Conservation (phyloP, 2,329 filamentous ascomycete species). For the Rhinocladiella mackenziei region DNA sequence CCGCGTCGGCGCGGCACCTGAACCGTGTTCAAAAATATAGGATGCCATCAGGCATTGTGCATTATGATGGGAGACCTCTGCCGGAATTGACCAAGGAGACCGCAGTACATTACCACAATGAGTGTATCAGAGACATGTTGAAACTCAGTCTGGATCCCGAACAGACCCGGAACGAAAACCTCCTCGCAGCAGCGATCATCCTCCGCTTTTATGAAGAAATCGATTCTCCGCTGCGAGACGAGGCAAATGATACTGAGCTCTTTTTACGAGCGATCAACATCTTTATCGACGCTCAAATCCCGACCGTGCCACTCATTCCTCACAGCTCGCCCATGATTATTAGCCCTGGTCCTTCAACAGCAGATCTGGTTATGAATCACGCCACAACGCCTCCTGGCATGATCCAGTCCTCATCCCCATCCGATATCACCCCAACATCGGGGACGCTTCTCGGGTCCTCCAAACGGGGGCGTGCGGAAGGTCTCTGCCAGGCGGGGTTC, state of each 20-base stretch:
- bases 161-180: conserved; percentile 37
- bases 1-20: conserved; percentile 40
- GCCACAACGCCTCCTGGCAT: conserved; percentile 44
- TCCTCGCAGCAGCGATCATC: conserved; percentile 40
- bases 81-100: conserved; percentile 35
- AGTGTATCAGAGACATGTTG: conserved; percentile 41
- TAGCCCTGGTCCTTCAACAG: conserved; percentile 3
- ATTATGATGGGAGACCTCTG: conserved; percentile 25
- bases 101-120: conserved; percentile 41
- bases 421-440: not conserved
- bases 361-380: not conserved
- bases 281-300: conserved; percentile 29
- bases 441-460: not conserved
- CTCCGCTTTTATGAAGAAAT: conserved; percentile 43
- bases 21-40: conserved; percentile 31
- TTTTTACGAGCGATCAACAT: conserved; percentile 31
- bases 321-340: conserved; percentile 17
- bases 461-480: conserved; percentile 19
- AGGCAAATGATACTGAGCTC: conserved; percentile 25
- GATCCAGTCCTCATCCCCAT: conserved; percentile 31
- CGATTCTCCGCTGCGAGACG: conserved; percentile 31
- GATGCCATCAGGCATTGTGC: conserved; percentile 1
- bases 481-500: conserved; percentile 44
- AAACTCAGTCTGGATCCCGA: conserved; percentile 37
- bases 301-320: conserved; percentile 5